Evolutionary conservation across 116 monocot genomes (phyloP).

Genomic region (Zostera marina): DNA sequence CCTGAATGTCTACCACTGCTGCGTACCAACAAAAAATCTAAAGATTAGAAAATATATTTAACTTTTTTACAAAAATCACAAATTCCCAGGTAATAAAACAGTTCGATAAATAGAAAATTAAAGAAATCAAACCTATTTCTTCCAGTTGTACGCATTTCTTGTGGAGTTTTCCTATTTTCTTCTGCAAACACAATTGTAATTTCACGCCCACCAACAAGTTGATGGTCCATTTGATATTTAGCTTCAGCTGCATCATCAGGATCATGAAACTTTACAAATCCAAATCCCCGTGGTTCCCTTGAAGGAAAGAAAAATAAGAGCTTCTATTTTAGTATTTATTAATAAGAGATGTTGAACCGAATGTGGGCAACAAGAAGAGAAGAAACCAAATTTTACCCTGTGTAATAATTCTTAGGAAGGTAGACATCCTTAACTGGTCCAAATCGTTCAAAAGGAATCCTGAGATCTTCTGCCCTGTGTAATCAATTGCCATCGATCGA

Average conservation of each 20-base stretch:
- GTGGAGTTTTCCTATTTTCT: constrained; percentile 83
- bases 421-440: constrained; percentile 85
- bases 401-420: constrained; percentile 79
- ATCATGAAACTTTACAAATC: constrained; percentile 84
- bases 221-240: constrained; percentile 74
- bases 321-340: too few species aligned
- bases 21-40: not conserved
- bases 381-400: constrained; percentile 27
- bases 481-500: not conserved
- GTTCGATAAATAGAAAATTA: not conserved
- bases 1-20: constrained; percentile 43
- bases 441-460: constrained; percentile 75
- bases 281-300: constrained; percentile 87
- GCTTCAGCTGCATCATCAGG: constrained; percentile 75
- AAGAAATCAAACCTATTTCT: constrained; percentile 28
- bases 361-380: not conserved
- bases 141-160: constrained; percentile 53
- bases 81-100: not conserved
- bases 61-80: not conserved
- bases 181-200: constrained; percentile 89
- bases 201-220: constrained; percentile 73
- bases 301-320: not conserved
- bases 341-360: not conserved
- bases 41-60: not conserved
- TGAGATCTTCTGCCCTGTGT: constrained; percentile 58